These are phyloP conservation scores for Raddia guianensis DNA, from an alignment of 176 grass and related monocot genomes.

Conservation along the genomic window DNA sequence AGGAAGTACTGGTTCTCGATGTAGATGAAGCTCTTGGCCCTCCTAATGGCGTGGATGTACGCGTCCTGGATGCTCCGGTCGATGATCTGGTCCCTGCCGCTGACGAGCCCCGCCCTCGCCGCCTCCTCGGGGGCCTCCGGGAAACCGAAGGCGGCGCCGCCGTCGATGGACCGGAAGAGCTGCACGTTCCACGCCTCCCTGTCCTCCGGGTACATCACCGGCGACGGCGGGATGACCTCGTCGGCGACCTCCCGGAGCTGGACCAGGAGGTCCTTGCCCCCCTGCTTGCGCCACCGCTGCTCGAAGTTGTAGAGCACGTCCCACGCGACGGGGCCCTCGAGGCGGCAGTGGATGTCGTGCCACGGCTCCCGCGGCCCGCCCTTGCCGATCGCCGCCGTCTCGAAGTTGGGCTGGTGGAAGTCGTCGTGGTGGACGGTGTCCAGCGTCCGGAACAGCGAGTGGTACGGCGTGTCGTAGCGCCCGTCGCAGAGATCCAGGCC, in stretches of 20 bases:
- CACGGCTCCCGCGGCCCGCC: conserved; percentile 73
- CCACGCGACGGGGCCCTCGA: conserved; percentile 70
- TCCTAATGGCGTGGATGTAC: conserved; percentile 70
- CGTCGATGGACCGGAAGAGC: conserved; percentile 88
- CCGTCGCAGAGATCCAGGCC: conserved; percentile 72
- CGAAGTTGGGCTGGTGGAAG: conserved; percentile 80
- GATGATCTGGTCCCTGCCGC: conserved; percentile 80
- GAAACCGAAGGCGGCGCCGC: conserved; percentile 78
- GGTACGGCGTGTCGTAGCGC: conserved; percentile 59
- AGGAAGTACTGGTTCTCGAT: conserved; percentile 91
- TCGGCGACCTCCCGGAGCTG: conserved; percentile 54
- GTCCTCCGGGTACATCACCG: conserved; percentile 53
- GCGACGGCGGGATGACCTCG: conserved; percentile 55
- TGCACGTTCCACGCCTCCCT: conserved; percentile 73
- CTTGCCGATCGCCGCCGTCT: conserved; percentile 38
- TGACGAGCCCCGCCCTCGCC: conserved; percentile 62
- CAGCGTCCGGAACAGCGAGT: conserved; percentile 59
- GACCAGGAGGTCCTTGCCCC: conserved; percentile 64
- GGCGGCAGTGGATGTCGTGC: conserved; percentile 72
- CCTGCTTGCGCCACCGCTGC: conserved; percentile 75
- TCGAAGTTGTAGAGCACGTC: conserved; percentile 96
- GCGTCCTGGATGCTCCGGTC: conserved; percentile 87
- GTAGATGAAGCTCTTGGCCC: conserved; percentile 76
- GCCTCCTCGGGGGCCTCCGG: conserved; percentile 68
- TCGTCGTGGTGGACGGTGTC: conserved; percentile 50